Evolutionary conservation across 2,329 filamentous ascomycete species (phyloP).

Genomic region (Trichoderma koningii): DNA sequence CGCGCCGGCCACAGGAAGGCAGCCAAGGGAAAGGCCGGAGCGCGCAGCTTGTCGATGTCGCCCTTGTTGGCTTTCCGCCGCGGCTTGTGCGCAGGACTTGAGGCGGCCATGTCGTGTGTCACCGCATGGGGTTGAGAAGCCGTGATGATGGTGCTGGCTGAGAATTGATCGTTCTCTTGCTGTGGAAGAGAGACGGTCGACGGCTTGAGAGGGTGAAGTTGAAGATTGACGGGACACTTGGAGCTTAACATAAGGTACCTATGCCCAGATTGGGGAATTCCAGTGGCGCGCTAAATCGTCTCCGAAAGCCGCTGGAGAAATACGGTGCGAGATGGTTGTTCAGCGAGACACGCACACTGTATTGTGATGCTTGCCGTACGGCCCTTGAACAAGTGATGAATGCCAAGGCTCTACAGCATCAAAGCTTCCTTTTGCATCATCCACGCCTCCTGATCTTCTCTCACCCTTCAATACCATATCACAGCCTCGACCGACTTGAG

Average conservation of each 20-base stretch:
- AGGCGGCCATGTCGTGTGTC: constrained; percentile 48
- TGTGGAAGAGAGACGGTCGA: too few species aligned
- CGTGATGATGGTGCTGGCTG: constrained; percentile 23
- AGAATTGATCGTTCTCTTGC: neutral
- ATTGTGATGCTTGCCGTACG: constrained; percentile 29
- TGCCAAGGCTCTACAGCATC: constrained; percentile 16
- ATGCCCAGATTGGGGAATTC: constrained; percentile 28
- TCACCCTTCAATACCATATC: neutral
- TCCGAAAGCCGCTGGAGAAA: neutral
- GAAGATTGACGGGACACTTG: constrained; percentile 21
- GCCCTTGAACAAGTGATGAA: neutral
- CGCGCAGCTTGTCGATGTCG: constrained; percentile 48
- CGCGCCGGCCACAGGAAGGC: constrained; percentile 94
- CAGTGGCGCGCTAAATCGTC: constrained; percentile 29
- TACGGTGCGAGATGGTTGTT: neutral
- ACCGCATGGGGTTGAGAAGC: constrained; percentile 28
- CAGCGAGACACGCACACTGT: constrained; percentile 32
- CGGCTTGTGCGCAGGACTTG: constrained; percentile 59
- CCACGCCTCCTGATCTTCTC: neutral
- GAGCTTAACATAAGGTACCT: constrained; percentile 8
- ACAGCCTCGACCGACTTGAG: too few species aligned
- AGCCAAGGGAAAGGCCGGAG: constrained; percentile 83
- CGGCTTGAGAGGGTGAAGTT: neutral
- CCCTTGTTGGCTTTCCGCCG: constrained; percentile 59
- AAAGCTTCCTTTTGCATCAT: neutral